Conservation (phyloP, 2,329 filamentous ascomycete species). For the Ceratocystis alfenasii region DNA sequence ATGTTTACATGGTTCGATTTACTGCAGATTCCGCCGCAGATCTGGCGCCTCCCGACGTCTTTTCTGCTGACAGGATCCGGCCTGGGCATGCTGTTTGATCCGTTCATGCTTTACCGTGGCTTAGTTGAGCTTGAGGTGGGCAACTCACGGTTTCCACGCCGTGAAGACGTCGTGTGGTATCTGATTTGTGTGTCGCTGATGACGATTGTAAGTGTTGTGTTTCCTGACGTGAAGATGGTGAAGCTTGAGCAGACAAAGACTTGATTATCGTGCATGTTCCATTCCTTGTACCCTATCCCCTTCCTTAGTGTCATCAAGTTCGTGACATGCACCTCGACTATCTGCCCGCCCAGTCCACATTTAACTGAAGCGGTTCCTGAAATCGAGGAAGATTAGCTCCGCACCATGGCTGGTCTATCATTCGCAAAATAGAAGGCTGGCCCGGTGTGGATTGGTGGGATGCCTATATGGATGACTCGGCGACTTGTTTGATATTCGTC, state of each 20-base stretch:
- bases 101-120: constrained; percentile 68
- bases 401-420: constrained; percentile 47
- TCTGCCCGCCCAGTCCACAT: constrained; percentile 67
- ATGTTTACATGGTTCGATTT: constrained; percentile 42
- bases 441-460: constrained; percentile 65
- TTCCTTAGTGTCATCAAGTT: constrained; percentile 10
- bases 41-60: constrained; percentile 34
- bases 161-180: constrained; percentile 73
- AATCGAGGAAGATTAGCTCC: constrained; percentile 72
- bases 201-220: constrained; percentile 61
- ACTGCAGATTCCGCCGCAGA: constrained; percentile 38
- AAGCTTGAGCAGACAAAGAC: constrained; percentile 18
- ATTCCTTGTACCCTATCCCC: not conserved
- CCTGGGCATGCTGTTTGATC: constrained; percentile 53
- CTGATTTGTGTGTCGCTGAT: constrained; percentile 57
- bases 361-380: constrained; percentile 75
- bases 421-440: constrained; percentile 55
- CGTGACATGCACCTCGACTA: constrained; percentile 42
- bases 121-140: constrained; percentile 59
- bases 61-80: constrained; percentile 34
- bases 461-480: constrained; percentile 58
- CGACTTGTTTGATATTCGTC: constrained; percentile 44
- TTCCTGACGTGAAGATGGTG: not conserved
- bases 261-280: constrained; percentile 17
- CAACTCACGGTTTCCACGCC: constrained; percentile 58